Conservation (phyloP, 495 filamentous ascomycete genomes). For the Neurospora sp. region DNA sequence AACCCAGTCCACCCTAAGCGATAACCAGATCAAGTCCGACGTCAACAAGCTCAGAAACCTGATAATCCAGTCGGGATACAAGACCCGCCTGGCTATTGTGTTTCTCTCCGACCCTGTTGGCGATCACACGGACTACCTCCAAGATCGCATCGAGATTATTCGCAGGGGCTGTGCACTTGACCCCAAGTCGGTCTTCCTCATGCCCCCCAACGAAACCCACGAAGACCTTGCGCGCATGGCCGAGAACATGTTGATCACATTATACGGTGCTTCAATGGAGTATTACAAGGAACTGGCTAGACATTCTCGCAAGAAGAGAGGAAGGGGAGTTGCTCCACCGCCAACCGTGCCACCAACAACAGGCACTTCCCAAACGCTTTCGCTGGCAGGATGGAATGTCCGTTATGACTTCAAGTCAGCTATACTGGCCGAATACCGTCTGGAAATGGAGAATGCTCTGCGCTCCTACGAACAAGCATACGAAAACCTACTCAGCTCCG, state of each 20-base stretch:
- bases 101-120: conserved; percentile 61
- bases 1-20: conserved; percentile 57
- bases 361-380: conserved; percentile 72
- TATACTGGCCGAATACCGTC: conserved; percentile 79
- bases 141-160: conserved; percentile 64
- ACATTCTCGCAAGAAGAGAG: conserved; percentile 74
- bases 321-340: conserved; percentile 60
- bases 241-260: conserved; percentile 48
- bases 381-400: conserved; percentile 79
- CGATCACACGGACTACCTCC: conserved; percentile 42
- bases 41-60: conserved; percentile 64
- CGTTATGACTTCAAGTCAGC: conserved; percentile 90
- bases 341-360: conserved; percentile 76
- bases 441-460: conserved; percentile 77
- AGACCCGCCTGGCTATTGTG: conserved; percentile 63
- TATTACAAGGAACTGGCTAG: conserved; percentile 89
- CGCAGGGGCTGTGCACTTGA: conserved; percentile 70
- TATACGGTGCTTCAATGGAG: conserved; percentile 61
- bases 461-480: conserved; percentile 79
- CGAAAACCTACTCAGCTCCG: conserved; percentile 64
- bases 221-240: conserved; percentile 53
- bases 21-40: conserved; percentile 82
- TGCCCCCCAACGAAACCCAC: conserved; percentile 31
- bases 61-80: conserved; percentile 58
- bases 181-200: conserved; percentile 61